Conservation (phyloP, 192 early-diverging fungal genomes). For the Coemansia sp. region DNA sequence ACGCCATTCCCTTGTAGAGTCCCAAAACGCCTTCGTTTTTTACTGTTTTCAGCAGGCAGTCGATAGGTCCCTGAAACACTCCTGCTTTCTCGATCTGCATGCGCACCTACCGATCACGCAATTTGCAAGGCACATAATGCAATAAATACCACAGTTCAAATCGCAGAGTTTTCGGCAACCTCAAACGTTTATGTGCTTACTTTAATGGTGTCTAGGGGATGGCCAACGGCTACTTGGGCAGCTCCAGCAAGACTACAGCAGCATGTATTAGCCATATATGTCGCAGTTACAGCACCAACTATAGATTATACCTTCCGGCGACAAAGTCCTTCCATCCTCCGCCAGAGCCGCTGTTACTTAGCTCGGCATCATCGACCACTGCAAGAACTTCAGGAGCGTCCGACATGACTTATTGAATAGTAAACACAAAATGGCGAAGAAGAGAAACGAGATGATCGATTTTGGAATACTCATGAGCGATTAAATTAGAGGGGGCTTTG, state of each 20-base stretch:
- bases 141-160: slow-evolving; percentile 3
- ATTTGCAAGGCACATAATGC: slow-evolving; percentile 5
- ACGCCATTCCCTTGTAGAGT: slow-evolving; percentile 85
- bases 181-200: slow-evolving; percentile 14
- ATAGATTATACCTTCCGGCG: slow-evolving; percentile 56
- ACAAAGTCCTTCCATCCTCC: slow-evolving; percentile 59
- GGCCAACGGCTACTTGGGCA: slow-evolving; percentile 65
- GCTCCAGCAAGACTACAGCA: slow-evolving; percentile 60
- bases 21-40: slow-evolving; percentile 73
- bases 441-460: background rate
- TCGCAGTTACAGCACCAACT: background rate
- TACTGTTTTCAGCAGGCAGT: slow-evolving; percentile 82
- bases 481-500: background rate
- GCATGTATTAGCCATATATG: background rate
- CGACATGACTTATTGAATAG: slow-evolving; percentile 11
- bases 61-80: slow-evolving; percentile 68
- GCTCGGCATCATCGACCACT: slow-evolving; percentile 8
- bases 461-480: background rate
- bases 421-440: background rate
- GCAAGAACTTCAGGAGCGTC: slow-evolving; percentile 15
- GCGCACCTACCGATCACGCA: slow-evolving; percentile 58
- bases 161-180: background rate
- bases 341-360: slow-evolving; percentile 6
- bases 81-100: slow-evolving; percentile 61
- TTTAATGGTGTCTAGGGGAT: slow-evolving; percentile 87